Evolutionary conservation across 1,139 yeast genomes (phyloP).

Genomic region (Magnusiomyces suaveolens): DNA sequence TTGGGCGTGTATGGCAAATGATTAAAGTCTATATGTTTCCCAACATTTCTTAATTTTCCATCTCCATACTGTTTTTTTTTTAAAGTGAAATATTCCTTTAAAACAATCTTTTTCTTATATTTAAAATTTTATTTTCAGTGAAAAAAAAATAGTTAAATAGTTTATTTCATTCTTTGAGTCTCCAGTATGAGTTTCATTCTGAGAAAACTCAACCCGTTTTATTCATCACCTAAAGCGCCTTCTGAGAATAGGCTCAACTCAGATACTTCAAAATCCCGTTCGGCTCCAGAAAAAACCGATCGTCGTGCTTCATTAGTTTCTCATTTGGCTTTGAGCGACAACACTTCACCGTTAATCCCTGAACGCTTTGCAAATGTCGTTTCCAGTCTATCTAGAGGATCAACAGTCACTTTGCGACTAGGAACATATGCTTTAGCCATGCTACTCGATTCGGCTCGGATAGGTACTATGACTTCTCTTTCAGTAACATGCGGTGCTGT

Average conservation of each 20-base stretch:
- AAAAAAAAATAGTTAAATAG: too few relatives aligned
- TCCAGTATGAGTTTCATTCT: constrained; percentile 1
- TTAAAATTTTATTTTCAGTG: too few relatives aligned
- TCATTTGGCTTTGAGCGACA: constrained; percentile 11
- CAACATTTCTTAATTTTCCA: too few relatives aligned
- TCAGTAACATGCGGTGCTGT: constrained; percentile 26
- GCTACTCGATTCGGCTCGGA: constrained; percentile 24
- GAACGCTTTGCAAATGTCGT: constrained; percentile 24
- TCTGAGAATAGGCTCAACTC: too few relatives aligned
- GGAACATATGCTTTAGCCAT: constrained; percentile 25
- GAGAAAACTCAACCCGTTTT: background rate
- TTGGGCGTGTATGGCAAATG: too few relatives aligned
- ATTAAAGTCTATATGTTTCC: too few relatives aligned
- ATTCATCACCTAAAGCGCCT: background rate
- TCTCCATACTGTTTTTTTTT: too few relatives aligned
- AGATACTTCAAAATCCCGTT: background rate
- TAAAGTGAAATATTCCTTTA: too few relatives aligned
- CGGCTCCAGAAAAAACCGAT: background rate
- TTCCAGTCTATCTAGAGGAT: constrained; percentile 24
- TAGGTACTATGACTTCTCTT: constrained; percentile 25
- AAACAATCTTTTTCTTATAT: too few relatives aligned
- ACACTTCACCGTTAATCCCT: constrained; percentile 24
- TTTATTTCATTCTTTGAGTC: background rate
- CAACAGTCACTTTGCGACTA: constrained; percentile 25
- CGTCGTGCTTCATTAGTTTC: background rate